Evolutionary conservation across 345 rosid genomes (phyloP).

Genomic region (Melastoma malabathricum): DNA sequence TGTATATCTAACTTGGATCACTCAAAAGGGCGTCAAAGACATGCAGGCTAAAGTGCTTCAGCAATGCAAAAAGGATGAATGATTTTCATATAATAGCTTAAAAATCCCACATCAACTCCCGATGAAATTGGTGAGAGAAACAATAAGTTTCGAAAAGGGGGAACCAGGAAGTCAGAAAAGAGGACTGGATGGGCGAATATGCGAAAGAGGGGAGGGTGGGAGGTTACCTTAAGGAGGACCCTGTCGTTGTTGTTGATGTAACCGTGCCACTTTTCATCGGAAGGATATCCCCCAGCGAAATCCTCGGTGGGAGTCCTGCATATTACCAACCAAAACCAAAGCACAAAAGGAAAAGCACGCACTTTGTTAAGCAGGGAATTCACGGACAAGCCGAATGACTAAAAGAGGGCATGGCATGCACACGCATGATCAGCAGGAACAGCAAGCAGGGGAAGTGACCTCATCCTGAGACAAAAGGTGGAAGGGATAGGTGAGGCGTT

Average conservation of each 20-base stretch:
- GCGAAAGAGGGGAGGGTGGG: neutral
- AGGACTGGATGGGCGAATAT: neutral
- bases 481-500: conserved; percentile 59
- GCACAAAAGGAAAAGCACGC: neutral
- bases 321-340: neutral
- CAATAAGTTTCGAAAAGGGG: no score
- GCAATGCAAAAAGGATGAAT: no score
- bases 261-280: conserved; percentile 95
- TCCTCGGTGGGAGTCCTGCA: conserved; percentile 59
- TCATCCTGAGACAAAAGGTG: conserved; percentile 81
- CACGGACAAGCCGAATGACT: neutral
- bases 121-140: no score
- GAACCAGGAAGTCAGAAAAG: neutral
- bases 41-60: no score
- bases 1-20: no score
- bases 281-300: conserved; percentile 68
- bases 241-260: conserved; percentile 82
- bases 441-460: conserved; percentile 24
- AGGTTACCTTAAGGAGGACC: conserved; percentile 75
- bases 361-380: no score
- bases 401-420: neutral
- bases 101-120: no score
- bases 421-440: neutral
- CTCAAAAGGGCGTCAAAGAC: no score
- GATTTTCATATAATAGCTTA: no score